Percentiles rank a stretch among this genome's conserved stretches.
These are phyloP conservation scores for Globisporangium paroecandrum DNA, from an alignment of 352 stramenopile species.

Conservation along the genomic window DNA sequence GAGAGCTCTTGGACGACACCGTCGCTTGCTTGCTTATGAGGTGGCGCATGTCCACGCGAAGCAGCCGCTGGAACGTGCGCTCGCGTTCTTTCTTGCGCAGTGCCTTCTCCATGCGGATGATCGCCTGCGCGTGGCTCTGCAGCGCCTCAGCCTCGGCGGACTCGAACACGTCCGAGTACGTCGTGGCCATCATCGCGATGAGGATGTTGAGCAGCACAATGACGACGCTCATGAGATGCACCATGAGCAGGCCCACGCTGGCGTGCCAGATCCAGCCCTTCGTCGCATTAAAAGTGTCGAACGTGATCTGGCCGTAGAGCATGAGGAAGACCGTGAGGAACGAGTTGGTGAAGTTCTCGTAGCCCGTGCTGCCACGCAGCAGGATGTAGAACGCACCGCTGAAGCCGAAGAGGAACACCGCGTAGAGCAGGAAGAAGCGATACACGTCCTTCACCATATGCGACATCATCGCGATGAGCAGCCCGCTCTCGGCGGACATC, in stretches of 20 bases:
- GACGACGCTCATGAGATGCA: constrained; percentile 23
- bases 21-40: constrained; percentile 15
- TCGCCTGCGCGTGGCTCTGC: constrained; percentile 19
- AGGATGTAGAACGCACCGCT: constrained; percentile 71
- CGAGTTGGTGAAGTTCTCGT: constrained; percentile 48
- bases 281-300: constrained; percentile 12
- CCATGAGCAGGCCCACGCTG: constrained; percentile 17
- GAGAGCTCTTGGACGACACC: constrained; percentile 13
- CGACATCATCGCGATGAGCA: constrained; percentile 80
- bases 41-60: constrained; percentile 19
- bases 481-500: constrained; percentile 44
- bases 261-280: constrained; percentile 15
- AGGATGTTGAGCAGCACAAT: constrained; percentile 38
- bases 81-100: constrained; percentile 5
- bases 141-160: constrained; percentile 16
- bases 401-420: constrained; percentile 66
- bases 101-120: constrained; percentile 23
- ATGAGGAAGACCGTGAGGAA: constrained; percentile 78
- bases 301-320: constrained; percentile 58
- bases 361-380: constrained; percentile 47
- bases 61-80: constrained; percentile 6
- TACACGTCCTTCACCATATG: constrained; percentile 68
- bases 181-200: constrained; percentile 39
- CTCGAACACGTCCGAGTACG: constrained; percentile 22
- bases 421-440: constrained; percentile 67